Evolutionary conservation across 2,329 filamentous ascomycete genomes (phyloP), one percentile per base, ranked within the genome.

Genomic region (Calonectria crousiana): DNA sequence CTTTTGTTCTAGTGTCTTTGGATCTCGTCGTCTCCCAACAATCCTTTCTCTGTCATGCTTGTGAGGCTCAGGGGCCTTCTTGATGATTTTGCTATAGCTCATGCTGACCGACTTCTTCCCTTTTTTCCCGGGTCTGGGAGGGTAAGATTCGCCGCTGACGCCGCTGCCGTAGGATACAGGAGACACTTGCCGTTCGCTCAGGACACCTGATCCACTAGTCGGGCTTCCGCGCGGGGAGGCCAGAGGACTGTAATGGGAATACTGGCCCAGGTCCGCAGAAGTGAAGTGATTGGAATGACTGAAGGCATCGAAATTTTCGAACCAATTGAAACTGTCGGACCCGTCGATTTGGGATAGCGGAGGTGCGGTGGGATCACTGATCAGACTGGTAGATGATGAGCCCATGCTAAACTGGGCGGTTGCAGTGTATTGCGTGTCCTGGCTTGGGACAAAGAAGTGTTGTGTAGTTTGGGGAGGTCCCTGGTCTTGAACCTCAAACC

Each of bases 401-500:
- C 10, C n/a, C 13, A 23, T 23, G 20, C 44, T 5, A 13, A 23
- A 5, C 44, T 23, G 10, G 9, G 20, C n/a, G n/a, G 10, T 10
- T 23, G 20, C 44, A 23, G 44, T 47, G 44, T 10, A 47, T 23
- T 18, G 8, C 8, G n/a, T 47, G n/a, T 47, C 44, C 44, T 47
- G 20, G 44, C 44, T 13, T 47, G 44, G 44, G n/a, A 47, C 23
- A 9, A 5, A 9, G 11, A 47, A 47, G 20, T 20, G 6, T 20
- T 47, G 9, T 23, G 44, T 5, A 13, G 44, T 47, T 47, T n/a
- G 44, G 44, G 23, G 18, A 47, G 20, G 1, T 23, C 5, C 6
- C 23, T 23, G 44, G 9, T 11, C 44, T 44, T 20, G 6, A 9
- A 44, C 18, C 6, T 98, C 96, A 60, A 97, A 97, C 90, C 98